Evolutionary conservation across 2,329 filamentous ascomycete genomes (phyloP), one percentile per base, ranked within the genome.

Genomic region (Malbranchea cinnamomea): DNA sequence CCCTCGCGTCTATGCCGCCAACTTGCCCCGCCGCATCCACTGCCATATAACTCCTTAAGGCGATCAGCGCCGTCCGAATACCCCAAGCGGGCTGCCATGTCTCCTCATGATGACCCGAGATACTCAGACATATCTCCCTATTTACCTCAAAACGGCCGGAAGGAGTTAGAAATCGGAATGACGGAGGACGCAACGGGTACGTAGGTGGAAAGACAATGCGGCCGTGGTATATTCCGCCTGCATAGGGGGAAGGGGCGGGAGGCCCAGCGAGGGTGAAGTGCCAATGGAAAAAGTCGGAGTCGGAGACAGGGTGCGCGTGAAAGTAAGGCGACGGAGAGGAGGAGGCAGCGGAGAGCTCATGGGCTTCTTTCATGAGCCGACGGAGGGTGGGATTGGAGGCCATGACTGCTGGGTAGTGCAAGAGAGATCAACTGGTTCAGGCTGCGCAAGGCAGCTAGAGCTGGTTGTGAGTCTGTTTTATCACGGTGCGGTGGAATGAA

Each of bases 81-180:
- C 89, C 89, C 89, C 89, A 98, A 1, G 89, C 89, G 0, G 89
- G 89, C 65, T 94, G 87, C 89, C 89, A 98, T 10, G 82, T 92
- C 61, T 95, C 89, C 54, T 95, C 89, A 57, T 98, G 89, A 56
- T 94, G 87, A 2, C 85, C 87, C 30, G 74, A 81, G 46, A 95
- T 98, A 46, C 74, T 82, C 10, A 98, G 71, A 50, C 89, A 98
- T 44, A 98, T 95, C 62, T 95, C 87, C 41, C 89, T 74, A 52
- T 98, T 98, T 32, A 84, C 77, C 56, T 95, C 89, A 57, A 98
- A 98, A 37, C 89, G 74, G 31, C 87, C 89, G 15, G 74, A 81
- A 0, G 89, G 84, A 0, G 89, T 95, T 5, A 83, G 67, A 63
- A 98, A 95, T 45, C 89, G 82, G 63, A 98, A 95, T n/a, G 74